These are phyloP conservation scores for Neurospora sp. DNA, from an alignment of 495 filamentous ascomycete genomes.

Conservation along the genomic window DNA sequence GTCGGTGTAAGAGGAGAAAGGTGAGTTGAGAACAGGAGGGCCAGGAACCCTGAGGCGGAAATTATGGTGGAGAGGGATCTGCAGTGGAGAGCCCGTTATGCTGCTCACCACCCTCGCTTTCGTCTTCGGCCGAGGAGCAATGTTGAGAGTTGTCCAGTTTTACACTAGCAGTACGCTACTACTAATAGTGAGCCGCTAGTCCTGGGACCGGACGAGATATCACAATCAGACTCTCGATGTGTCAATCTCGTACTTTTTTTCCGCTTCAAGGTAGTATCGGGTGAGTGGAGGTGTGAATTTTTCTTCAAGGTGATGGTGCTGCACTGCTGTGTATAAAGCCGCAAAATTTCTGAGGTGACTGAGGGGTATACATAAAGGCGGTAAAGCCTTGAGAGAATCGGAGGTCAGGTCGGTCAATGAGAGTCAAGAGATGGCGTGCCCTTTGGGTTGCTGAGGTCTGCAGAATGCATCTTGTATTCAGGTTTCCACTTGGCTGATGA, in stretches of 20 bases:
- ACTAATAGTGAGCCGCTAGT: not conserved
- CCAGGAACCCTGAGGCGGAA: not conserved
- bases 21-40: not conserved
- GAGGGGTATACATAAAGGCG: not conserved
- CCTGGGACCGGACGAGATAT: not conserved
- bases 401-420: not conserved
- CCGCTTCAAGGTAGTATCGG: not conserved
- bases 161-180: not conserved
- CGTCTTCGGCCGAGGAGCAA: not conserved
- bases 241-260: not conserved
- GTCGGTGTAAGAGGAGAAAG: not conserved
- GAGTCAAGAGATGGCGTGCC: not conserved
- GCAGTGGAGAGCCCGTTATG: not conserved
- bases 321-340: not conserved
- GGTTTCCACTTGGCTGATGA: not conserved
- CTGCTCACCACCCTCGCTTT: not conserved
- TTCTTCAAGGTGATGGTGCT: not conserved
- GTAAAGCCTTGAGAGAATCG: not conserved
- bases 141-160: not conserved
- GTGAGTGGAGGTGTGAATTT: not conserved
- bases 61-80: not conserved
- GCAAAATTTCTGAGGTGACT: not conserved
- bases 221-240: not conserved
- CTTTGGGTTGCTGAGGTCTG: not conserved
- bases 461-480: not conserved